phyloP scores from a whole-genome alignment of 345 rosid genomes.

The Linum trigynum region DNA sequence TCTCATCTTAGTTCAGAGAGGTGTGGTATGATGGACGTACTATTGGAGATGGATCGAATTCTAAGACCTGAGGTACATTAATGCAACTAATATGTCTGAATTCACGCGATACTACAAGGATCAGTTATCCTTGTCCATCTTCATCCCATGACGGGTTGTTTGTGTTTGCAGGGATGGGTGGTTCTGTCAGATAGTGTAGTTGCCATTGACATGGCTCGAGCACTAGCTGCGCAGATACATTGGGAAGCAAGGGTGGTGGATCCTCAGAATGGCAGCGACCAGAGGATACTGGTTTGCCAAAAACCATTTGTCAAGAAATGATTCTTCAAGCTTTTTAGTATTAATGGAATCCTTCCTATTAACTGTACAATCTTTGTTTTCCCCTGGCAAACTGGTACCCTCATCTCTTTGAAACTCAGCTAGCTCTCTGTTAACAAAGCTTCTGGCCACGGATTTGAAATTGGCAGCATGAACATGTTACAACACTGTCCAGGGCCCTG shows the following conservation, averaged over 20 bases:
- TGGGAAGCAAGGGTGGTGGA: slow-evolving; percentile 99
- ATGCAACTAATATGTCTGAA: no score
- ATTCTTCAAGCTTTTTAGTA: slow-evolving; percentile 21
- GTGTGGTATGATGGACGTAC: slow-evolving; percentile 64
- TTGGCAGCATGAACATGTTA: neutral
- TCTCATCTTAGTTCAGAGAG: slow-evolving; percentile 51
- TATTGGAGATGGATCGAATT: slow-evolving; percentile 93
- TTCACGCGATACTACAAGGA: no score
- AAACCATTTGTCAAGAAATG: slow-evolving; percentile 77
- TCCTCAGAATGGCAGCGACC: slow-evolving; percentile 91
- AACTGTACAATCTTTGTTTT: slow-evolving; percentile 24
- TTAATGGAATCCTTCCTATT: neutral
- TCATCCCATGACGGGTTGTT: neutral
- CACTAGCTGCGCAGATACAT: slow-evolving; percentile 62
- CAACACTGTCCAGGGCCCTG: neutral
- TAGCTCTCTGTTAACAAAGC: neutral
- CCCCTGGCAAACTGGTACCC: slow-evolving; percentile 26
- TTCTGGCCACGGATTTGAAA: neutral
- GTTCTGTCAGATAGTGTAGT: slow-evolving; percentile 65
- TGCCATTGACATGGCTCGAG: slow-evolving; percentile 70
- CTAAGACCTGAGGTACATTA: slow-evolving; percentile 81
- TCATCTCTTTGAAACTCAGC: neutral
- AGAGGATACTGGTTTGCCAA: slow-evolving; percentile 91
- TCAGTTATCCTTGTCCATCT: no score
- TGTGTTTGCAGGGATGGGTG: slow-evolving; percentile 71